These are phyloP conservation scores for Ettlia oleoabundans DNA, from an alignment of 139 green algal species.

Conservation along the genomic window DNA sequence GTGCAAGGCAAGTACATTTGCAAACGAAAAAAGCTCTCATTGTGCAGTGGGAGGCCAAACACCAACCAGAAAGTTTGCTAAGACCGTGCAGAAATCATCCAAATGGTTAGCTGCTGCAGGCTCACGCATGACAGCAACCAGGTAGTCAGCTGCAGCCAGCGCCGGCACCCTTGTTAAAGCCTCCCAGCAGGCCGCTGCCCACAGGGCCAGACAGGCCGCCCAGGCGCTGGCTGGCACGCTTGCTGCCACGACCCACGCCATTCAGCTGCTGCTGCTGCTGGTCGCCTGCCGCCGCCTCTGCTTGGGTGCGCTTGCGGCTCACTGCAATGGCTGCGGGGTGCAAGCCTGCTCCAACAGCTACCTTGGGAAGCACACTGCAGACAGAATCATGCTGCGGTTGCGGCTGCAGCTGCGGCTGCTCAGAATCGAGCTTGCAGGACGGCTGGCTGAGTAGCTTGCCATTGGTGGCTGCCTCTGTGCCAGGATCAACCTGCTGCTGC, in stretches of 20 bases:
- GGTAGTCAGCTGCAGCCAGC: background rate
- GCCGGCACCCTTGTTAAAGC: background rate
- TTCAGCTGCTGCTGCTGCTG: background rate
- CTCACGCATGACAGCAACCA: too few species aligned
- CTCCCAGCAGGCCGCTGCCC: conserved; percentile 10
- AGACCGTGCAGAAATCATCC: background rate
- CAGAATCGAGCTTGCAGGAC: too few species aligned
- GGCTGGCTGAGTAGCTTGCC: too few species aligned
- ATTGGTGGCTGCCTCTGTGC: background rate
- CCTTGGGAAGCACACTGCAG: background rate
- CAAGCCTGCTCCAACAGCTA: background rate
- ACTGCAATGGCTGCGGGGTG: background rate
- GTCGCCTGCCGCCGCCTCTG: background rate
- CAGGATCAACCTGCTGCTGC: background rate
- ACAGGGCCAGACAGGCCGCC: conserved; percentile 15
- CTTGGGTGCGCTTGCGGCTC: background rate
- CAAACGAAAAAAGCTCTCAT: background rate
- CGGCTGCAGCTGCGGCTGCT: background rate
- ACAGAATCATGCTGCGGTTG: background rate
- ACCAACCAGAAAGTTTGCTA: too few species aligned
- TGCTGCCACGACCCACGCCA: background rate
- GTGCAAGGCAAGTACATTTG: too few species aligned
- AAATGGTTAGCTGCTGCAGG: background rate
- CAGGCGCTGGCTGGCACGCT: conserved; percentile 20
- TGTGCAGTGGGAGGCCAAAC: background rate